These are phyloP conservation scores for Dendrocalamus sinicus DNA, from an alignment of 176 grass and related monocot genomes.

Conservation along the genomic window DNA sequence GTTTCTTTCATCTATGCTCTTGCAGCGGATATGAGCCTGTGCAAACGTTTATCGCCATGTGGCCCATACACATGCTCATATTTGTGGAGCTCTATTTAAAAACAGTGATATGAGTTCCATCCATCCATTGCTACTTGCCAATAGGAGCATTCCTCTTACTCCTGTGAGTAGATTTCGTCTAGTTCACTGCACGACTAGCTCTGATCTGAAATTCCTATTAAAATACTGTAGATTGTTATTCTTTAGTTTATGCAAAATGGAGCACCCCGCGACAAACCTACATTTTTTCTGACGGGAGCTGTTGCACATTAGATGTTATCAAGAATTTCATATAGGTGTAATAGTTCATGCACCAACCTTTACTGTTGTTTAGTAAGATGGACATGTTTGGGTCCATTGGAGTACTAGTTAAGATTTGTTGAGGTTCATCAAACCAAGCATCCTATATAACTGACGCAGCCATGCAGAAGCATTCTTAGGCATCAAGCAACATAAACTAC, in stretches of 20 bases:
- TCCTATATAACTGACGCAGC: background rate
- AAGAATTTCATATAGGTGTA: constrained; percentile 4
- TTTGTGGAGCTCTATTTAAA: constrained; percentile 13
- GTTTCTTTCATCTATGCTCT: background rate
- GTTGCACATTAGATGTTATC: constrained; percentile 32
- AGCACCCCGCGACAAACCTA: background rate
- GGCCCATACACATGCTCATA: constrained; percentile 22
- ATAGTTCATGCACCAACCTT: constrained; percentile 4
- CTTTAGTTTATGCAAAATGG: constrained; percentile 1
- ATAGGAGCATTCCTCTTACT: background rate
- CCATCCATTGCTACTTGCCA: background rate
- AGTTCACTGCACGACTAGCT: constrained; percentile 8
- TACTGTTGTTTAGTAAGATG: background rate
- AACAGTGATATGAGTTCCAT: background rate
- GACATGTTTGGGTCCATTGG: background rate
- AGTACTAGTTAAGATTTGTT: background rate
- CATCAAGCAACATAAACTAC: constrained; percentile 34
- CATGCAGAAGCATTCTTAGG: constrained; percentile 26
- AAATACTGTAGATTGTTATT: constrained; percentile 7
- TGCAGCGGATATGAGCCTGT: constrained; percentile 15
- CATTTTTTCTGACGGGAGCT: constrained; percentile 10
- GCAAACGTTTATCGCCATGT: constrained; percentile 4
- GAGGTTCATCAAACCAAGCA: background rate
- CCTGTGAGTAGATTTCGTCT: background rate
- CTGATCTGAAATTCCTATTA: background rate